Percentiles rank a stretch among this genome's conserved stretches.
Evolutionary conservation across 1,139 yeast genomes (phyloP).

Genomic region (Ogataea hybrid): DNA sequence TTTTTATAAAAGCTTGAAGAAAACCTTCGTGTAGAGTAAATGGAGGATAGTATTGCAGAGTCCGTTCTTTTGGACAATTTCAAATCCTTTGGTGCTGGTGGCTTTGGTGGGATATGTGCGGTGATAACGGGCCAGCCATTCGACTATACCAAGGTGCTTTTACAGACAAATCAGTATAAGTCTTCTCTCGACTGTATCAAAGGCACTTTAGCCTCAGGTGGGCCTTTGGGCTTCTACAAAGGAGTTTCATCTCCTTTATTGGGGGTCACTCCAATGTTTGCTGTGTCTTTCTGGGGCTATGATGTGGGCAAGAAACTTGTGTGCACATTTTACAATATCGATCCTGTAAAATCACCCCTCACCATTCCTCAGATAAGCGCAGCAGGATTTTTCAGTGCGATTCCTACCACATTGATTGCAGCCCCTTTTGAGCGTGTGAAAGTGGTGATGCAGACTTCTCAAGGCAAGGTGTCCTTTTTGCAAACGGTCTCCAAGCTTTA

Average conservation of each 20-base stretch:
- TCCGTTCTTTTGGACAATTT: conserved; percentile 36
- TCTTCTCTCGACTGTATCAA: conserved; percentile 66
- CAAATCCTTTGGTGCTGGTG: conserved; percentile 90
- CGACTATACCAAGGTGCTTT: conserved; percentile 87
- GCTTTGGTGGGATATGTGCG: conserved; percentile 81
- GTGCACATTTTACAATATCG: conserved; percentile 39
- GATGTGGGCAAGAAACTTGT: conserved; percentile 87
- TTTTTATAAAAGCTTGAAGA: conserved; percentile 1
- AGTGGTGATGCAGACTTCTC: conserved; percentile 81
- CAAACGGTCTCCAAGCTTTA: conserved; percentile 70
- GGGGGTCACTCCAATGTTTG: conserved; percentile 98
- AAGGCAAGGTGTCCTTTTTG: conserved; percentile 41
- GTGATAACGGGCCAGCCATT: conserved; percentile 96
- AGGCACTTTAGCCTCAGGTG: conserved; percentile 68
- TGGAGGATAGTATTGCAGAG: conserved; percentile 24
- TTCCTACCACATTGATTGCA: conserved; percentile 92
- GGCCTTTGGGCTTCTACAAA: conserved; percentile 78
- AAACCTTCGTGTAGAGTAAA: background rate
- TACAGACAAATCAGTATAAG: conserved; percentile 71
- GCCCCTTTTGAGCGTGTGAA: conserved; percentile 97
- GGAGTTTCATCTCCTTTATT: conserved; percentile 84
- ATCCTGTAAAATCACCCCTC: conserved; percentile 41
- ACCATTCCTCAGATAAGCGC: conserved; percentile 72
- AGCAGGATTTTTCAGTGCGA: conserved; percentile 95
- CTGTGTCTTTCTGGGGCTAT: conserved; percentile 98